Base-by-base conservation (phyloP, 2,329 filamentous ascomycete genomes). In the Trichoderma arundinaceum region DNA sequence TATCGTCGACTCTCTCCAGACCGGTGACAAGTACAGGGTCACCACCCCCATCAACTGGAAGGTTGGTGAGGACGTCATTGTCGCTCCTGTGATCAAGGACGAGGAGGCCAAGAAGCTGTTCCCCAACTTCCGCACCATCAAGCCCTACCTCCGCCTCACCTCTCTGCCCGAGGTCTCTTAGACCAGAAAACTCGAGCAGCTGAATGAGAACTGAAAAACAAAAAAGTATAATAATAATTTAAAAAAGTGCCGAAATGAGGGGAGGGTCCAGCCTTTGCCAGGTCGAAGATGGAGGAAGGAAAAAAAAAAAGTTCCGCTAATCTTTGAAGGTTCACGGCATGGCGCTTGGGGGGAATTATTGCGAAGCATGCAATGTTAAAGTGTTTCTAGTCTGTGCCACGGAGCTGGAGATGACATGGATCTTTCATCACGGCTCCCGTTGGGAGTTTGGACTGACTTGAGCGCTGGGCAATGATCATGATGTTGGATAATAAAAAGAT, bases 21-120 rank as follows among this genome's bases (percentile, higher is more conserved):
- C 88, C 49, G 92, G 90, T 67, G 94, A 97, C 82, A 93, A 92
- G 86, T 88, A 94, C 86, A 90, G 90, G 73, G 82, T 96, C 76
- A 93, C 90, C 70, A 95, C 92, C 65, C 93, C 93, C 57, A 94
- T 97, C 80, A 91, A 97, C 84, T 97, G 93, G 93, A 83, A 89
- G 44, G 88, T 88, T 51, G 93, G 93, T 63, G 90, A 96, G 74
- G 93, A 97, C 77, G 94, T 97, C 72, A 96, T 97, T 76, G 91
- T 97, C 69, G 92, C 93, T 76, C 92, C 93, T 53, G 84, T 83
- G 68, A 88, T 97, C 76, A 90, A 87, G 77, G 93, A 92, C 69
- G 91, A 92, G 78, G 90, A 95, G 81, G 94, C 93, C 75, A 90
- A 89, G 85, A 88, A 90, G 81, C 88, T 96, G 75, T 97, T 96